Percentiles rank a stretch among this genome's conserved stretches.
Evolutionary conservation across 106 monocot genomes (phyloP).

Genomic region (Dioscorea alata): DNA sequence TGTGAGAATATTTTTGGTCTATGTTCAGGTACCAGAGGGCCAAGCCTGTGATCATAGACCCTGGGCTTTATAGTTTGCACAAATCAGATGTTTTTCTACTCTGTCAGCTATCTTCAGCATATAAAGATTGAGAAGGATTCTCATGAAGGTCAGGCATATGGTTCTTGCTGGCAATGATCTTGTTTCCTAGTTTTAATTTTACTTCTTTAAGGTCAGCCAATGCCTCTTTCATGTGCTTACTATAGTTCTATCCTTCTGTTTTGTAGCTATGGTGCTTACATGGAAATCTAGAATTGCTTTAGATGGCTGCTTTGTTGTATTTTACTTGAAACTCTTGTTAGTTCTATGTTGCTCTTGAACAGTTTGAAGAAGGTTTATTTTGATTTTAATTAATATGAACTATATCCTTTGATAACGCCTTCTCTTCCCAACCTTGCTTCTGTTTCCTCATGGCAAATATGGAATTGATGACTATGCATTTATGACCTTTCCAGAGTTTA

Average conservation of each 20-base stretch:
- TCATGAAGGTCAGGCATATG: background rate
- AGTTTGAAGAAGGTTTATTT: background rate
- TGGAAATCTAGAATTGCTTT: background rate
- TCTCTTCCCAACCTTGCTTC: too few species aligned
- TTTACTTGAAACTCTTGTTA: background rate
- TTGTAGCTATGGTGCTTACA: too few species aligned
- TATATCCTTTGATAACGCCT: too few species aligned
- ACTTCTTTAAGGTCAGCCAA: background rate
- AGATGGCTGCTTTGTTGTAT: background rate
- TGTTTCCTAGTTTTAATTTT: background rate
- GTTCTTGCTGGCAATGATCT: background rate
- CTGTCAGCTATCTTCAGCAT: background rate
- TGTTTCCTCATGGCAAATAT: too few species aligned
- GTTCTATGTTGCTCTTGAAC: background rate
- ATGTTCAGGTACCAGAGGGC: slow-evolving; percentile 51
- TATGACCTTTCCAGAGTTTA: slow-evolving; percentile 7
- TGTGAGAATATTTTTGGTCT: background rate
- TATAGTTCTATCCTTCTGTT: background rate
- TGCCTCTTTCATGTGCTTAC: background rate
- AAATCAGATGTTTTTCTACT: slow-evolving; percentile 63
- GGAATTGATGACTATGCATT: too few species aligned
- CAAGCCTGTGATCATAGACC: slow-evolving; percentile 62
- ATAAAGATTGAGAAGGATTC: too few species aligned
- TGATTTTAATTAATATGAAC: background rate
- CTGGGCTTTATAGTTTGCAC: slow-evolving; percentile 56